Evolutionary conservation across 1,139 yeast species (phyloP), one percentile per base, ranked within the genome.

Genomic region (Chernovozyma sophiae-reginae): DNA sequence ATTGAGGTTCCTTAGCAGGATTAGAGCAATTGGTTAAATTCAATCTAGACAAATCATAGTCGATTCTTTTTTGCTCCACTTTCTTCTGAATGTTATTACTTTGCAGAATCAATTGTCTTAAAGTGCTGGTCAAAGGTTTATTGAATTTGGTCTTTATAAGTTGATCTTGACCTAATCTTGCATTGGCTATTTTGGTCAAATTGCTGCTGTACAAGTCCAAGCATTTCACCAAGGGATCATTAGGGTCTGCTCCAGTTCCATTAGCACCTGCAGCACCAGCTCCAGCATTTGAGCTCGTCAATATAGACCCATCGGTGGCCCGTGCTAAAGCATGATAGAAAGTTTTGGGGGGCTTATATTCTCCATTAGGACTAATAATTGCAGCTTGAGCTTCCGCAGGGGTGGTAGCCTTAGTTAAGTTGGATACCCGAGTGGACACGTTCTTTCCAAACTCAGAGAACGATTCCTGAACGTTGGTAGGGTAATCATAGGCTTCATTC

Each of bases 381-480:
- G 87, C 86, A 15, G 84, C 78, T 60, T 86, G 95, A 2, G 94
- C 95, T 56, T 87, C 96, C 12, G 81, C 77, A 4, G 94, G 87
- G 15, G 86, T 74, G 34, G 85, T 77, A 17, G 92, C 96, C 53
- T 75, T 77, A 20, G 90, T 75, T 47, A 86, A 70, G 44, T 79
- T 85, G 39, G 75, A 68, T 34, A 86, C 85, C 53, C 87, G 76
- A 38, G 72, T 72, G 36, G 82, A 68, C 43, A 86, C 73, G 45
- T 76, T 77, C 60, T 80, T 81, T 38, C 90, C 80, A 44, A 86
- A 75, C 46, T 85, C 94, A 36, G 74, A 72, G 46, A 86, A 76
- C 15, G 92, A 81, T 55, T 86, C 96, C 51, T 72, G 80, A 40
- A 69, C 55, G 53, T 84, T 82, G 38, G 80, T 77, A n/a, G 96